Percentiles rank a stretch among this genome's conserved stretches.
These are phyloP conservation scores for Jamesozyma hellenica DNA, from an alignment of 805 yeast species.

Conservation along the genomic window DNA sequence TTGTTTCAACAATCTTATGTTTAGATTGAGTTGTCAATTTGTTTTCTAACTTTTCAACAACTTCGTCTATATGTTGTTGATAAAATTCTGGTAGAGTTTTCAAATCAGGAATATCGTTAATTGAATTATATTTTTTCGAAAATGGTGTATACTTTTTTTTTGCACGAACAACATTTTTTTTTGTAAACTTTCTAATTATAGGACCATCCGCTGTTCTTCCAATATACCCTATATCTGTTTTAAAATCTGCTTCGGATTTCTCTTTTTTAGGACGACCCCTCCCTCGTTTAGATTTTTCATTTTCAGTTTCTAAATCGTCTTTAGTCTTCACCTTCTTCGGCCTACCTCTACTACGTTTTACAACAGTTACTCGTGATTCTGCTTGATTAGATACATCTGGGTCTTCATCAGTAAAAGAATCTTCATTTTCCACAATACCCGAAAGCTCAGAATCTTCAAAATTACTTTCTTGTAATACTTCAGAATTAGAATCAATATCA, in stretches of 20 bases:
- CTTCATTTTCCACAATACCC: conserved; percentile 2
- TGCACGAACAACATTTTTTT: conserved; percentile 25
- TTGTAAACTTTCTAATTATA: conserved; percentile 24
- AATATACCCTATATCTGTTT: neutral
- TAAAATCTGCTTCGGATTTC: neutral
- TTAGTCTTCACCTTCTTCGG: neutral
- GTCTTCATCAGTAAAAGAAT: conserved; percentile 4
- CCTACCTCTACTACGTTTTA: conserved; percentile 3
- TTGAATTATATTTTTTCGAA: conserved; percentile 19
- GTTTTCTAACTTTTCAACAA: conserved; percentile 19
- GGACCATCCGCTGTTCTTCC: neutral
- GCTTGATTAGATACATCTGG: conserved; percentile 1
- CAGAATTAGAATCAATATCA: neutral
- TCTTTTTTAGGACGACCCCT: conserved; percentile 1
- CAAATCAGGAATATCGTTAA: conserved; percentile 24
- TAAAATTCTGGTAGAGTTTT: conserved; percentile 24
- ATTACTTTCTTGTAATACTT: neutral
- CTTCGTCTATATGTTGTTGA: conserved; percentile 12
- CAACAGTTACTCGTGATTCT: neutral
- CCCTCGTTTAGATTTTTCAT: neutral
- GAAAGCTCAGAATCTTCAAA: conserved; percentile 4
- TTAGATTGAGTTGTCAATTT: conserved; percentile 32
- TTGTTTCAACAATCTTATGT: conserved; percentile 28
- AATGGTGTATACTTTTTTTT: conserved; percentile 25
- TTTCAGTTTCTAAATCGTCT: neutral